phyloP scores from a whole-genome alignment of 495 filamentous ascomycete genomes.

The Neurospora sp. region DNA sequence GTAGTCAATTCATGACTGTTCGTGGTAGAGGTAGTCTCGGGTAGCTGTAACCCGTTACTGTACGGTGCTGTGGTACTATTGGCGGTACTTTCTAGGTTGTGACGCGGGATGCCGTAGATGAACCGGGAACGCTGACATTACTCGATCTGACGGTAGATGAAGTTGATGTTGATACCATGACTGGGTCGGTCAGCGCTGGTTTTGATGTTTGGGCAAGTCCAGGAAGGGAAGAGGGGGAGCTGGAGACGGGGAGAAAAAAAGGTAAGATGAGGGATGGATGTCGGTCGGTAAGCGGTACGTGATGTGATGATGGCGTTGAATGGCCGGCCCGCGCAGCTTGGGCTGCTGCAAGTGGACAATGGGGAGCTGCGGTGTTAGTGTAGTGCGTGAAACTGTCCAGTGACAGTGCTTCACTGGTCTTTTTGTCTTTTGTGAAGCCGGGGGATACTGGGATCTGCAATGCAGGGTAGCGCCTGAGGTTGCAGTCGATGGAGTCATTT shows the following conservation, averaged over 20 bases:
- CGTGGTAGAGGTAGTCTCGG: neutral
- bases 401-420: neutral
- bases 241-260: neutral
- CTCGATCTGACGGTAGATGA: neutral
- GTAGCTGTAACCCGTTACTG: neutral
- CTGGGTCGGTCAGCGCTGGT: neutral
- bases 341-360: neutral
- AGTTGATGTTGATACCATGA: neutral
- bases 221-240: neutral
- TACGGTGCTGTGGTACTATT: neutral
- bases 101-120: neutral
- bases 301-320: neutral
- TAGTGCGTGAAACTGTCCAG: neutral
- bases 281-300: neutral
- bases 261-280: neutral
- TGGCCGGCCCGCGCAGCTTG: neutral
- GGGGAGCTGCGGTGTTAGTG: neutral
- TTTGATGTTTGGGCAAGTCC: neutral
- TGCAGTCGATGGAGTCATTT: neutral
- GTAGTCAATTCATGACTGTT: neutral
- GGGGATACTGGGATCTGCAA: neutral
- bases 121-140: neutral
- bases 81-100: neutral
- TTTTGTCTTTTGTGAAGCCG: neutral
- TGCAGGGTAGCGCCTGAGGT: neutral